Evolutionary conservation across 1,284 basidiomycete species (phyloP).

Genomic region (Ganoderma leucocontextum): DNA sequence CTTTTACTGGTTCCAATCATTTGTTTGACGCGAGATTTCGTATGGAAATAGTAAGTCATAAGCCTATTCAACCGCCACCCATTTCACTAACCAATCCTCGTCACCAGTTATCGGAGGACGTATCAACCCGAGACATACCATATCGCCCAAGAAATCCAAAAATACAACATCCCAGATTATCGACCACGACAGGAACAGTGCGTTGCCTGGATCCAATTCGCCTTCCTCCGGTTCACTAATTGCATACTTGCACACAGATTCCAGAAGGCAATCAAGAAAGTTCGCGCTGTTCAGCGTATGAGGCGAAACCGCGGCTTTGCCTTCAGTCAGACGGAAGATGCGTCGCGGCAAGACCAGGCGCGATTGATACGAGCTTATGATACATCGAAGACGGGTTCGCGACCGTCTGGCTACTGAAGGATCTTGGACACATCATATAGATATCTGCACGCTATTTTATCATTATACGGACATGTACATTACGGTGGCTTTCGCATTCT

Average conservation of each 20-base stretch:
- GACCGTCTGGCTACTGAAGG: constrained; percentile 74
- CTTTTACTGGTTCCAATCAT: constrained; percentile 89
- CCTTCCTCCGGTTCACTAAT: background rate
- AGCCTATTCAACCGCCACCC: background rate
- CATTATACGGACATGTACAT: constrained; percentile 43
- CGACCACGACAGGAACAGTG: constrained; percentile 96
- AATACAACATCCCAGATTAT: constrained; percentile 98
- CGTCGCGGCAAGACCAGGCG: constrained; percentile 85
- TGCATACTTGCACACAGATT: constrained; percentile 58
- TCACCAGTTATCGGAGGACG: constrained; percentile 84
- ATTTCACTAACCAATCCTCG: constrained; percentile 13
- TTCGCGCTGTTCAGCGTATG: constrained; percentile 95
- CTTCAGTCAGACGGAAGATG: constrained; percentile 93
- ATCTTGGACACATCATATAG: constrained; percentile 9
- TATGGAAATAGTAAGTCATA: constrained; percentile 89
- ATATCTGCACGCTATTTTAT: constrained; percentile 31
- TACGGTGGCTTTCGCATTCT: constrained; percentile 33
- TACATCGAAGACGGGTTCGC: constrained; percentile 76
- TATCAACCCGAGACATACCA: constrained; percentile 94
- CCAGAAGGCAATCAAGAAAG: constrained; percentile 98
- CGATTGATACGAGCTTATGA: constrained; percentile 90
- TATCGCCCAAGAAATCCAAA: constrained; percentile 96
- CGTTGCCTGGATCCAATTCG: constrained; percentile 43
- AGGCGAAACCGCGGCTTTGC: constrained; percentile 94
- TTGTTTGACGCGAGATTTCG: constrained; percentile 91